Base-by-base conservation (phyloP, 345 rosid genomes). In the Excoecaria cochinchinensis region DNA sequence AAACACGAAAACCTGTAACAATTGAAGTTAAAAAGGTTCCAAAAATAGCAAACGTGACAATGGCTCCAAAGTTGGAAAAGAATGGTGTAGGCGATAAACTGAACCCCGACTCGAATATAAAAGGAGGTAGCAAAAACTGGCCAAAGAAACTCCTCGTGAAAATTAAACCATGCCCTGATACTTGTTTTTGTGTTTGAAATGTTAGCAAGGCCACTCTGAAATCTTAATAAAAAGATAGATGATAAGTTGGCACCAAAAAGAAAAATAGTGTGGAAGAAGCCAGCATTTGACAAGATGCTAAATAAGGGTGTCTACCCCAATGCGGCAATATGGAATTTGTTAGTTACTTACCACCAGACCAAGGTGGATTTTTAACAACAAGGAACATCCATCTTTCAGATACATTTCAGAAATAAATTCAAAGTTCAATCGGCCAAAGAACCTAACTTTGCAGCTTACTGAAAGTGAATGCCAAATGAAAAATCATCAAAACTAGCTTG, bases 131-230 rank as follows among this genome's bases (percentile, higher is more conserved):
- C 80, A 95, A 85, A 83, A 95, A 95, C 58, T 93, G 85, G 78
- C 93, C 93, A 90, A 95, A 95, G 74, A 95, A n/a, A 95, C 83
- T 93, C 99, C 70, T 93, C 98, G 67, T 95, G 99, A 81, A 95
- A 95, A 83, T 95, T 93, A 85, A 95, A 93, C 98, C 99, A 95
- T 17, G 97, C 74, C 92, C 98, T 91, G 81, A 92, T 95, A 80
- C 89, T 95, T 58, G 87, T 92, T 84, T 95, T 97, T 8, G 97
- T 91, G 70, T 95, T 73, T 60, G 98, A 95, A 73, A 95, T 84
- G 72, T 95, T 95, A 75, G 99, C 99, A 61, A 92, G 96, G 67
- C 83, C 92, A 70, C 99, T n/a, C n/a, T n/a, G n/a, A n/a, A n/a
- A n/a, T n/a, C n/a, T n/a, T n/a, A n/a, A n/a, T n/a, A n/a, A n/a